phyloP scores from a whole-genome alignment of 139 green algal species.

The Auxenochlorella protothecoides region DNA sequence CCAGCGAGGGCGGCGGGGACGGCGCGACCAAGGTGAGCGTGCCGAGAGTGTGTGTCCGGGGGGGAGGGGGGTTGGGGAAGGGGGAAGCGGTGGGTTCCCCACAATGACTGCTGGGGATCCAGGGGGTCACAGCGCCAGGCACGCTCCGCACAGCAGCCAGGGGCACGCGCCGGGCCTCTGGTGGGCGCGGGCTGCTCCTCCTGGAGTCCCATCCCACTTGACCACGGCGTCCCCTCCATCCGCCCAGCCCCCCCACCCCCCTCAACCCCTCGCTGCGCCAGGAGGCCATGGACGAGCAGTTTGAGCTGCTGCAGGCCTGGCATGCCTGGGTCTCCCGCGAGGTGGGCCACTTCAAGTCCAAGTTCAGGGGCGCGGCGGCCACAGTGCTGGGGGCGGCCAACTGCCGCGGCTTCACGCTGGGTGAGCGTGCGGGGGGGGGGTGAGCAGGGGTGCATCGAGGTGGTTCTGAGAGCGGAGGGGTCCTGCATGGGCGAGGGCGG shows the following conservation, averaged over 20 bases:
- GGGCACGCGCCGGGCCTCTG: too few species aligned
- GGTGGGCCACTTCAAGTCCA: conserved; percentile 54
- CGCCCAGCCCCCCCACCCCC: neutral
- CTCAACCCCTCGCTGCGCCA: neutral
- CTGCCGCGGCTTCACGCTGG: conserved; percentile 18
- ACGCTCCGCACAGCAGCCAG: too few species aligned
- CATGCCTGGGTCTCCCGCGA: conserved; percentile 31
- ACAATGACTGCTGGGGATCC: too few species aligned
- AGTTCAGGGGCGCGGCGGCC: conserved; percentile 36
- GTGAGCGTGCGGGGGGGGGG: neutral
- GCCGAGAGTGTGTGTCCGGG: too few species aligned
- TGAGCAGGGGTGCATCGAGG: neutral
- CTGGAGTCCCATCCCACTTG: too few species aligned
- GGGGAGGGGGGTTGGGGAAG: too few species aligned
- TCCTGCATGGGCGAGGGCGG: neutral
- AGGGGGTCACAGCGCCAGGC: too few species aligned
- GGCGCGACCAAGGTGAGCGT: too few species aligned
- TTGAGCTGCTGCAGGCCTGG: conserved; percentile 55
- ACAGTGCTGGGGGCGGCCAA: conserved; percentile 50
- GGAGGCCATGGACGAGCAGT: conserved; percentile 45
- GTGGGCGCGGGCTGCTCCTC: too few species aligned
- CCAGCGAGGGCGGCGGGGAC: neutral
- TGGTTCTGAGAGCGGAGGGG: neutral
- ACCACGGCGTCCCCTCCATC: too few species aligned
- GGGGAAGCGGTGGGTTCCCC: too few species aligned